Base-by-base conservation (phyloP, 305 asterid genomes). In the Fraxinus dipetala region DNA sequence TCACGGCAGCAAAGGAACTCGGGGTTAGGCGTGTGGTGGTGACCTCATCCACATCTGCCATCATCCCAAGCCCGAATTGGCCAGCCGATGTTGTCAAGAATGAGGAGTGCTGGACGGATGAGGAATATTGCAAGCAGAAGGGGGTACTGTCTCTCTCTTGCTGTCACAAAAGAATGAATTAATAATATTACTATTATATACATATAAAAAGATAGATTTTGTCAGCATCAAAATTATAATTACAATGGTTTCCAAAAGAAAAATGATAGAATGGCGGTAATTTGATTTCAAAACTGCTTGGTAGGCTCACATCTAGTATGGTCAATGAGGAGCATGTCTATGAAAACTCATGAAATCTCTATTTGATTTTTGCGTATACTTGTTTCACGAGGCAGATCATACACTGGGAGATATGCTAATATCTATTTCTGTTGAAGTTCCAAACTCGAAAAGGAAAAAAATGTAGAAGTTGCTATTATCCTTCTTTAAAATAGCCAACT, bases 51-150 rank as follows among this genome's bases (percentile, higher is more conserved):
- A 0, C 79, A 38, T 90, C 99, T 14, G 93, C 98, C 2, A 87
- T 92, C 30, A 7, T 65, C 32, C 94, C 94, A 14, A 91, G 95
- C 89, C 94, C 95, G 65, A 85, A 84, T 72, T 91, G 95, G 98
- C 97, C 96, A 0, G 89, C 91, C 74, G 95, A 92, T 87, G 81
- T 77, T 51, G 88, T 89, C 73, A 91, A 86, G 89, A 87, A 87
- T 70, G 99, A 95, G 87, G 93, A 95, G 45, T 93, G 99, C 92
- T 95, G 98, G 98, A 18, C 94, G 24, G 97, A 93, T 81, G 93
- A 85, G 78, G 97, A 95, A 59, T 95, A 91, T 87, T 92, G 97
- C 95, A 91, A 79, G 85, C 85, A 80, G 72, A 91, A 94, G 4
- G 97, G 87, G 97, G 99, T 95, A 88, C 6, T 76, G 48, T 45